Base-by-base conservation (phyloP, 2,329 filamentous ascomycete species). In the Capronia americana region DNA sequence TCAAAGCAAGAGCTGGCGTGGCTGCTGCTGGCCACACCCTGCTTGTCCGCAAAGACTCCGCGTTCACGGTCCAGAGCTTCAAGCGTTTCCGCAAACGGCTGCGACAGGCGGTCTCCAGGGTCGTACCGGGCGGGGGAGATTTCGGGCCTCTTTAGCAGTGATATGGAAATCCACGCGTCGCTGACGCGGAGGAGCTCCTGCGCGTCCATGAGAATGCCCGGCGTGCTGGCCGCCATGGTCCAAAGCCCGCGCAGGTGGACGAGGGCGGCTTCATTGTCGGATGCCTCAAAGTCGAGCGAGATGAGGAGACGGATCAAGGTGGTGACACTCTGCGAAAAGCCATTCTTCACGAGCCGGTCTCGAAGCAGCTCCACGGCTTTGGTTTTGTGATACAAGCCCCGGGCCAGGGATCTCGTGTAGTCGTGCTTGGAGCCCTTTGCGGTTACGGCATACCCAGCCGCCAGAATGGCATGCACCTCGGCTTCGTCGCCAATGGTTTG, bases 291-390 rank as follows among this genome's bases (percentile, higher is more conserved):
- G 23, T 66, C 64, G 24, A 66, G 58, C 14, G 64, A 66, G 48
- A 66, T 66, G 34, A 66, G 59, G 3, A 66, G 55, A n/a, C 64
- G 64, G 23, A 66, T 63, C 26, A 66, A 46, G 14, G 64, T 63
- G 24, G 59, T 32, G 32, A 66, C 55, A 20, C 55, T 50, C 7
- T 53, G 28, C n/a, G 59, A 66, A 17, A 60, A 56, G 34, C 59
- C 63, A 12, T 51, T 12, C 41, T 57, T 56, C 51, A 30, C n/a
- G 6, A 66, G 60, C 23, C 56, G 48, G 17, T 66, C 57, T 24
- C 64, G 59, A 17, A 66, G 59, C 11, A 66, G 41, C 14, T 44
- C 54, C 10, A 66, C 59, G 14, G 64, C 59, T 51, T 60, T 54
- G n/a, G 64, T 53, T 50, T 66, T 66, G 48, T 66, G 64, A 34